Conservation (phyloP, 306 rosid genomes). For the Macrotyloma uniflorum region DNA sequence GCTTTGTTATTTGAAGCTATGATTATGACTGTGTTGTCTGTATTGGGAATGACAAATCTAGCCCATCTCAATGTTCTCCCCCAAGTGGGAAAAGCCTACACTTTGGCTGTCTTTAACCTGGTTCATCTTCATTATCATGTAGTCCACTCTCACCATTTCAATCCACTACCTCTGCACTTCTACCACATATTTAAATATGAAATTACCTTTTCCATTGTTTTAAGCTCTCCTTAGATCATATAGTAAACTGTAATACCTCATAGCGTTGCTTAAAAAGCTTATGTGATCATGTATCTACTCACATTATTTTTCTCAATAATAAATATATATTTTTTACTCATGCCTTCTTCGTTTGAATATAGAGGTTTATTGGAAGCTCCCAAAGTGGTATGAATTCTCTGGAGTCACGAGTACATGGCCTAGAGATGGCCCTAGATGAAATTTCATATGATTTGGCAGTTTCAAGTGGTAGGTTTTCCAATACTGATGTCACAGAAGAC, state of each 20-base stretch:
- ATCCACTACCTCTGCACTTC: background rate
- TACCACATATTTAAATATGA: background rate
- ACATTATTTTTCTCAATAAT: background rate
- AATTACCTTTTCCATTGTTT: conserved; percentile 16
- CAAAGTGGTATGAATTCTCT: conserved; percentile 84
- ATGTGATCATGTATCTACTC: background rate
- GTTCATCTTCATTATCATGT: conserved; percentile 4
- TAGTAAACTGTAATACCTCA: background rate
- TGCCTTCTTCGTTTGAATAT: conserved; percentile 36
- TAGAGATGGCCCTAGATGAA: conserved; percentile 88
- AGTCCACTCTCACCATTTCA: background rate
- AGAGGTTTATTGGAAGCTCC: conserved; percentile 97
- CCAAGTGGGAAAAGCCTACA: background rate
- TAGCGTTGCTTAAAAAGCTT: conserved; percentile 26
- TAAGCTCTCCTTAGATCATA: background rate
- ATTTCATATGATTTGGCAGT: conserved; percentile 84
- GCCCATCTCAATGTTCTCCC: background rate
- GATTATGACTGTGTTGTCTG: background rate
- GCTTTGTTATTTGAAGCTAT: conserved; percentile 3
- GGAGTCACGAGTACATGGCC: conserved; percentile 89
- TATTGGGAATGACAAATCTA: conserved; percentile 3
- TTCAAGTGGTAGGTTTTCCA: conserved; percentile 69
- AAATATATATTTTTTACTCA: conserved; percentile 36
- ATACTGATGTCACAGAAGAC: conserved; percentile 58
- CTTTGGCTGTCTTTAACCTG: background rate